Evolutionary conservation across 371 early-diverging fungal genomes (phyloP).

Genomic region (Zopfochytrium polystomum): DNA sequence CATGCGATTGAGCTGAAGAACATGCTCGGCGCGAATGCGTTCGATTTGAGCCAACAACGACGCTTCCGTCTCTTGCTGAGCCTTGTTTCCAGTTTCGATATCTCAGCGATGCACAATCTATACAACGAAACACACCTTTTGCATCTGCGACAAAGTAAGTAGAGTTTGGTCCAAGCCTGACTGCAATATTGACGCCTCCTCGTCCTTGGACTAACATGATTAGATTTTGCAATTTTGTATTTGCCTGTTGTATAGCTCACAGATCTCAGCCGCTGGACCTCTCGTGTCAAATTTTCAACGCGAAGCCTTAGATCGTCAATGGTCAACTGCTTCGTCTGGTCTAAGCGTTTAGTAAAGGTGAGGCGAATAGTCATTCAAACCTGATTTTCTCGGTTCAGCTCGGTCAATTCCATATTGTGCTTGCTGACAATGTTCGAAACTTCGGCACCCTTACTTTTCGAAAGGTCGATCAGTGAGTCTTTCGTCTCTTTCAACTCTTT

Average conservation of each 20-base stretch:
- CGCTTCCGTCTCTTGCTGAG: slow-evolving; percentile 45
- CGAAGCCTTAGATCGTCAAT: slow-evolving; percentile 65
- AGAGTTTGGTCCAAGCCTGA: slow-evolving; percentile 95
- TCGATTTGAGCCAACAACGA: slow-evolving; percentile 67
- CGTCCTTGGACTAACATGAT: slow-evolving; percentile 61
- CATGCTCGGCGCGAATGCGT: slow-evolving; percentile 62
- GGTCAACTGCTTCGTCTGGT: slow-evolving; percentile 44
- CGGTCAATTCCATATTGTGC: slow-evolving; percentile 78
- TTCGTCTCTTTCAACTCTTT: slow-evolving; percentile 75
- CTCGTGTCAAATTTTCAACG: slow-evolving; percentile 32
- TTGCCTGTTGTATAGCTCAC: slow-evolving; percentile 14
- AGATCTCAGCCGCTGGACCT: slow-evolving; percentile 13
- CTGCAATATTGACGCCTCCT: slow-evolving; percentile 85
- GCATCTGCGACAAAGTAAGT: slow-evolving; percentile 73
- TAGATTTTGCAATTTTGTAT: slow-evolving; percentile 3
- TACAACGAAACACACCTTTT: slow-evolving; percentile 50
- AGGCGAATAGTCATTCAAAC: no score
- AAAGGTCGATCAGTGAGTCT: slow-evolving; percentile 71
- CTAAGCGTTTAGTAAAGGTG: no score
- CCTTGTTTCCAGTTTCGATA: slow-evolving; percentile 1
- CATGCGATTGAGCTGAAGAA: slow-evolving; percentile 73
- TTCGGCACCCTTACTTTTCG: slow-evolving; percentile 74
- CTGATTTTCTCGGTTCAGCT: slow-evolving; percentile 42
- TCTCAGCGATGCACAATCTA: background rate
- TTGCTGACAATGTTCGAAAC: slow-evolving; percentile 69